These are phyloP conservation scores for Neurospora sp. DNA, from an alignment of 495 filamentous ascomycete genomes.

Conservation along the genomic window DNA sequence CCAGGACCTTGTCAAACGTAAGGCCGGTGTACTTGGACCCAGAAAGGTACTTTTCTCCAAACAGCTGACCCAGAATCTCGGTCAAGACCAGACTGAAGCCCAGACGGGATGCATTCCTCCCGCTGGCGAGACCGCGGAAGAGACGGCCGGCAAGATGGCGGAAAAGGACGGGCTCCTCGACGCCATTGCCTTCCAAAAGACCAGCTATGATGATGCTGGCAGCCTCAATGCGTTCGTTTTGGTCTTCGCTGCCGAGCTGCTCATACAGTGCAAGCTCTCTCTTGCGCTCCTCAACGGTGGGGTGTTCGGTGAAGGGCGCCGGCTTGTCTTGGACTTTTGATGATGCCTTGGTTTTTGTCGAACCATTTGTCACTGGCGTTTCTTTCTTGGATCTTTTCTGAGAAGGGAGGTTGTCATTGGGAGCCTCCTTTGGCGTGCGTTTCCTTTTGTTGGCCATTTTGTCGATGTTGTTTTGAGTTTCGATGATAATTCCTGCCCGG, in stretches of 20 bases:
- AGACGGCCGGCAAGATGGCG: constrained; percentile 53
- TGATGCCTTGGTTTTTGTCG: neutral
- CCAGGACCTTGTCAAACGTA: constrained; percentile 46
- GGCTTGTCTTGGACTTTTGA: constrained; percentile 12
- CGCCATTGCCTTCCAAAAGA: constrained; percentile 28
- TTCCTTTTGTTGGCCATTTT: constrained; percentile 35
- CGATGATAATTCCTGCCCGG: neutral
- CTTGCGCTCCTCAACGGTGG: constrained; percentile 30
- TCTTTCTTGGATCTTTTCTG: constrained; percentile 35
- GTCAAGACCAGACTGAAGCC: constrained; percentile 89
- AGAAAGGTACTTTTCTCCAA: constrained; percentile 33
- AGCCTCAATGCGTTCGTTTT: constrained; percentile 37
- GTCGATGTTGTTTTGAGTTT: neutral
- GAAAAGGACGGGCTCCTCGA: constrained; percentile 34
- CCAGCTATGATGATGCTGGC: constrained; percentile 39
- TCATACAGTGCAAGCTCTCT: constrained; percentile 43
- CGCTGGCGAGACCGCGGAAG: constrained; percentile 81
- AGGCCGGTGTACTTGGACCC: constrained; percentile 36
- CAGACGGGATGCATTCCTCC: constrained; percentile 75
- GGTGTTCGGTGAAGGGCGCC: constrained; percentile 32
- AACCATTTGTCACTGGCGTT: constrained; percentile 11
- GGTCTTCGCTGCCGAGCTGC: constrained; percentile 40
- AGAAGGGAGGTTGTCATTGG: constrained; percentile 22
- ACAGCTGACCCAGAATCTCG: constrained; percentile 62
- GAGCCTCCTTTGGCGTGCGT: constrained; percentile 26